These are phyloP conservation scores for Rhodotorula kratochvilovae DNA, from an alignment of 768 basidiomycete species.

Conservation along the genomic window DNA sequence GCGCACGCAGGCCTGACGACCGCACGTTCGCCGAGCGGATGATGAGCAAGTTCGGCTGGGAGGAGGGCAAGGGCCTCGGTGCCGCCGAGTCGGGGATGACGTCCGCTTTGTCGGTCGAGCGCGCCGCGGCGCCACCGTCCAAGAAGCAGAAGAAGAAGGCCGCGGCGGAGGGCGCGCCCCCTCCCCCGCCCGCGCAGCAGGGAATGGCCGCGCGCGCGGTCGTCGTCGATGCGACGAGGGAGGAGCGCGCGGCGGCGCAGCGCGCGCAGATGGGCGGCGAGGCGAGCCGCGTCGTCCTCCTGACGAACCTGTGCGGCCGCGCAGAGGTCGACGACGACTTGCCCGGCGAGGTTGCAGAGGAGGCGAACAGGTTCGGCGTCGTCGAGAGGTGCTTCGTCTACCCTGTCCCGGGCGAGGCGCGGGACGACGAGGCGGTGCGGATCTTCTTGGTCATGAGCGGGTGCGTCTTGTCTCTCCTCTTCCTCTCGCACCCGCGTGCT, in stretches of 20 bases:
- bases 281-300: constrained; percentile 76
- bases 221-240: constrained; percentile 30
- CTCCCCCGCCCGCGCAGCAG: background rate
- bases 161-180: background rate
- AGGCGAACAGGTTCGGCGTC: constrained; percentile 83
- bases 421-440: constrained; percentile 68
- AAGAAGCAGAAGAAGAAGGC: constrained; percentile 16
- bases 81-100: constrained; percentile 78
- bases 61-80: constrained; percentile 87
- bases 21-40: constrained; percentile 73
- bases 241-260: constrained; percentile 43
- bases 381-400: constrained; percentile 93
- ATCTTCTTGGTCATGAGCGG: constrained; percentile 63
- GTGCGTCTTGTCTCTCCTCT: constrained; percentile 55
- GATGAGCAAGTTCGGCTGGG: constrained; percentile 96
- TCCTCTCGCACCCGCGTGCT: background rate
- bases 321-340: constrained; percentile 74
- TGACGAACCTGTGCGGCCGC: constrained; percentile 79
- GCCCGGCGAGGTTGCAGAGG: constrained; percentile 86
- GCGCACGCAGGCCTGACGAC: constrained; percentile 21
- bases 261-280: constrained; percentile 78
- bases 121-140: constrained; percentile 24
- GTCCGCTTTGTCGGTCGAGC: constrained; percentile 79
- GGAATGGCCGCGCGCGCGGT: constrained; percentile 12
- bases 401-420: constrained; percentile 56